phyloP scores from a whole-genome alignment of 1,284 basidiomycete genomes.

The Exobasidium rhododendri region DNA sequence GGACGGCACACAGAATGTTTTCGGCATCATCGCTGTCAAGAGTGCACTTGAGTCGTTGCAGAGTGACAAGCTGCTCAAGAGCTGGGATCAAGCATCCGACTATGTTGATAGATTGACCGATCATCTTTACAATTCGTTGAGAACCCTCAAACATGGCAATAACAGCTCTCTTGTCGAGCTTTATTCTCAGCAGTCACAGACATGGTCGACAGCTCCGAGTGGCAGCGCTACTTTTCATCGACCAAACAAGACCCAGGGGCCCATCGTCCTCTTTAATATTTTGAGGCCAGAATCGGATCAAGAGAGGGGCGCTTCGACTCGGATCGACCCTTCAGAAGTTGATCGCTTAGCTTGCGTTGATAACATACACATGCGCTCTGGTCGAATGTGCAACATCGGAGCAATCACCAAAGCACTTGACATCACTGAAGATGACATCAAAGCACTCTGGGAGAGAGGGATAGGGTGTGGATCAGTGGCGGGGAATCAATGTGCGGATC shows the following conservation, averaged over 20 bases:
- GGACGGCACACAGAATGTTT: conserved; percentile 37
- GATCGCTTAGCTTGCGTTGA: conserved; percentile 33
- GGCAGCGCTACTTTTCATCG: background rate
- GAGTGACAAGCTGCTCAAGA: conserved; percentile 20
- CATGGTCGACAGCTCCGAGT: background rate
- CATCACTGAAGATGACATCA: conserved; percentile 18
- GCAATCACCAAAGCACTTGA: conserved; percentile 31
- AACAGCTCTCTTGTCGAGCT: conserved; percentile 21
- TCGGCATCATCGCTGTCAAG: conserved; percentile 32
- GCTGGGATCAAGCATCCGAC: conserved; percentile 15
- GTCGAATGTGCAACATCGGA: conserved; percentile 40
- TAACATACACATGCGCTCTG: conserved; percentile 40
- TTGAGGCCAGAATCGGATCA: conserved; percentile 12
- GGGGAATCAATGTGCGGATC: background rate
- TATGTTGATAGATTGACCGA: conserved; percentile 21
- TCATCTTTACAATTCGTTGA: conserved; percentile 18
- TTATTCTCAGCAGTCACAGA: conserved; percentile 12
- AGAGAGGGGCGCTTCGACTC: background rate
- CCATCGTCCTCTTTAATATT: conserved; percentile 35
- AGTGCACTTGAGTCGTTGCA: conserved; percentile 22
- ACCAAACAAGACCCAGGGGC: conserved; percentile 22
- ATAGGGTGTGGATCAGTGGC: conserved; percentile 32
- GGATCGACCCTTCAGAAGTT: conserved; percentile 31
- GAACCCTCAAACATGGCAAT: conserved; percentile 24
- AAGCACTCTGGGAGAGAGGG: conserved; percentile 31